Base-by-base conservation (phyloP, 306 rosid genomes). In the Crataegus laevigata region DNA sequence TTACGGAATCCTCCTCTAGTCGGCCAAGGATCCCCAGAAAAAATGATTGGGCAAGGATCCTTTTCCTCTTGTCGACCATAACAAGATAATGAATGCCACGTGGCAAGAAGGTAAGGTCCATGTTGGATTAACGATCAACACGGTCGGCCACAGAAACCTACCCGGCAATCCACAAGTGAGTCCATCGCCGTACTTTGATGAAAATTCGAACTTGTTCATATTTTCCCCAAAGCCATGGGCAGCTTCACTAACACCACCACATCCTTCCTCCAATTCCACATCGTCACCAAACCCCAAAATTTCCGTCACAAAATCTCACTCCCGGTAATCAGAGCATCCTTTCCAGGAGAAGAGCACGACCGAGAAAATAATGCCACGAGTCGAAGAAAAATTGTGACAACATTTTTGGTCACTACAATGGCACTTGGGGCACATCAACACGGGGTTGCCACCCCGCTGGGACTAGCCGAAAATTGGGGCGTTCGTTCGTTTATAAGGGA, bases 381-480 rank as follows among this genome's bases (percentile, higher is more conserved):
- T 26, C 82, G 91, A 72, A 86, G 98, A 52, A 84, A 85, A 2
- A n/a, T 90, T 4, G 75, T 88, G 3, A 84, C 88, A 11, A 81
- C 88, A 30, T 81, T 91, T 26, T 36, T 90, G 2, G 81, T 85
- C 9, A 77, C 91, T 1, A 79, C 94, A 3, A 13, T 76, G 60
- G 88, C 87, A 2, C 25, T 85, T 0, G 85, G 82, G 21, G 42
- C 65, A 1, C 76, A 67, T 1, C 66, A 61, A 45, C 43, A 73
- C 30, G 77, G 43, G 8, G 54, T 62, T 13, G 73, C 72, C 3
- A 51, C 74, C 2, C 89, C 82, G 1, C n/a, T 4, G 1, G 97
- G 96, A 6, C 67, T 76, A 11, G 97, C 96, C 5, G 88, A 94
- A 71, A 84, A 66, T 26, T 94, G 97, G 98, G 97, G 98, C 8